These are phyloP conservation scores for Neocallimastix lanati DNA, from an alignment of 192 early-diverging fungal genomes.

Conservation along the genomic window DNA sequence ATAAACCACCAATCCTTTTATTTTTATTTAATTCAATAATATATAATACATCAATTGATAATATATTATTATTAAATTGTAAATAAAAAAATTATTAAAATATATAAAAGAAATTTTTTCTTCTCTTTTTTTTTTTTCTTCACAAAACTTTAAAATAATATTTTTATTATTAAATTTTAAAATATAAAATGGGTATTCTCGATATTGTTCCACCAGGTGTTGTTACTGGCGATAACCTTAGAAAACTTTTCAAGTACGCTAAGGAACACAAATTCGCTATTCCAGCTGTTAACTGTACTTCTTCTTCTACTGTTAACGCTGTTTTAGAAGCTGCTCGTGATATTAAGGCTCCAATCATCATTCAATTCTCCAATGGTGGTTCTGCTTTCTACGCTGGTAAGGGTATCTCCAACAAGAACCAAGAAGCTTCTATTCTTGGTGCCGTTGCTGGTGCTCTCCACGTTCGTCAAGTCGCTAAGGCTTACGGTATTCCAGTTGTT, in stretches of 20 bases:
- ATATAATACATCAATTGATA: too few species aligned
- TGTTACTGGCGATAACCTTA: slow-evolving; percentile 78
- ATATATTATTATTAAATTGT: too few species aligned
- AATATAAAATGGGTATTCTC: slow-evolving; percentile 46
- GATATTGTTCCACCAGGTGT: slow-evolving; percentile 78
- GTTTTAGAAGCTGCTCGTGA: slow-evolving; percentile 88
- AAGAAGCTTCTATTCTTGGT: slow-evolving; percentile 76
- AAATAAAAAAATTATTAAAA: too few species aligned
- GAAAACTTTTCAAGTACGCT: slow-evolving; percentile 27
- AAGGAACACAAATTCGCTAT: slow-evolving; percentile 75
- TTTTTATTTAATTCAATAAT: too few species aligned
- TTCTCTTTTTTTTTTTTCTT: too few species aligned
- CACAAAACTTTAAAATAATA: too few species aligned
- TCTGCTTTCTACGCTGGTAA: slow-evolving; percentile 84
- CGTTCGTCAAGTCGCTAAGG: slow-evolving; percentile 58
- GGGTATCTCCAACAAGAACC: slow-evolving; percentile 71
- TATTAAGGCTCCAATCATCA: slow-evolving; percentile 76
- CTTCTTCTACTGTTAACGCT: slow-evolving; percentile 79
- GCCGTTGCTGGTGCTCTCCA: slow-evolving; percentile 81
- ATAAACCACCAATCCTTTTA: too few species aligned
- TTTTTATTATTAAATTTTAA: too few species aligned
- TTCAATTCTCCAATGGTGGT: slow-evolving; percentile 92
- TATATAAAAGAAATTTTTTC: too few species aligned
- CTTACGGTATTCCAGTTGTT: slow-evolving; percentile 54
- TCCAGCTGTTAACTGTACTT: slow-evolving; percentile 88